These are phyloP conservation scores for Arthrobotrys megalospora DNA, from an alignment of 2,329 filamentous ascomycete genomes.

Conservation along the genomic window DNA sequence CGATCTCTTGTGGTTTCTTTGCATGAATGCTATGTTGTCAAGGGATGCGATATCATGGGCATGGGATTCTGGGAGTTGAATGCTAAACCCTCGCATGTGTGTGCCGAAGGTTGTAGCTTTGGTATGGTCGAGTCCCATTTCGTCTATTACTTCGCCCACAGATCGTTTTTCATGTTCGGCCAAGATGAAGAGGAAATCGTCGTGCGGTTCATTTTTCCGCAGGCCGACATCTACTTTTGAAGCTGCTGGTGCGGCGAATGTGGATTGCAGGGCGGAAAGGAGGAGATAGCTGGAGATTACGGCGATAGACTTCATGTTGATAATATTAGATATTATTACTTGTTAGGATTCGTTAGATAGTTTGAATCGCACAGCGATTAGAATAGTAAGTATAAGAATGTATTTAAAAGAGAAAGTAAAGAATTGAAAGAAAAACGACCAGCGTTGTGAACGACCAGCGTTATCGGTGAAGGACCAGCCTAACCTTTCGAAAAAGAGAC, in stretches of 20 bases:
- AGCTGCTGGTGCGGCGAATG: conserved; percentile 33
- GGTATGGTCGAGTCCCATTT: conserved; percentile 62
- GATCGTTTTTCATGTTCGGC: conserved; percentile 61
- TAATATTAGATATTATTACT: conserved; percentile 4
- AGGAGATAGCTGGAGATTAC: conserved; percentile 40
- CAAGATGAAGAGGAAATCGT: conserved; percentile 62
- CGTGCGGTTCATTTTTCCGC: conserved; percentile 17
- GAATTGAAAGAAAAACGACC: conserved; percentile 25
- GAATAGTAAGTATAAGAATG: conserved; percentile 19
- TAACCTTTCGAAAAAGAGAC: conserved; percentile 19
- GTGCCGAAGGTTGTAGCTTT: conserved; percentile 65
- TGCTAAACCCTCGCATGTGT: conserved; percentile 62
- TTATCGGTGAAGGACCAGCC: conserved; percentile 41
- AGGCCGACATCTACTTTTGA: conserved; percentile 1
- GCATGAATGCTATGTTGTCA: conserved; percentile 26
- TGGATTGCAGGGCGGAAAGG: conserved; percentile 15
- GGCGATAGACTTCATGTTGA: conserved; percentile 46
- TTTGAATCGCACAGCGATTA: conserved; percentile 37
- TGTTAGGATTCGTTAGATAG: background rate
- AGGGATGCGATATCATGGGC: conserved; percentile 17
- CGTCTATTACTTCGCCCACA: conserved; percentile 60
- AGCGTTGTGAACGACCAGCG: conserved; percentile 50
- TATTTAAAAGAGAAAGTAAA: conserved; percentile 29
- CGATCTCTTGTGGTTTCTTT: conserved; percentile 28
- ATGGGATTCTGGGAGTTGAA: conserved; percentile 37